A percentile compares a stretch with the other conserved stretches of the same genome.
These are phyloP conservation scores for Zygnema circumcarinatum DNA, from an alignment of 139 green algal species.

Conservation along the genomic window DNA sequence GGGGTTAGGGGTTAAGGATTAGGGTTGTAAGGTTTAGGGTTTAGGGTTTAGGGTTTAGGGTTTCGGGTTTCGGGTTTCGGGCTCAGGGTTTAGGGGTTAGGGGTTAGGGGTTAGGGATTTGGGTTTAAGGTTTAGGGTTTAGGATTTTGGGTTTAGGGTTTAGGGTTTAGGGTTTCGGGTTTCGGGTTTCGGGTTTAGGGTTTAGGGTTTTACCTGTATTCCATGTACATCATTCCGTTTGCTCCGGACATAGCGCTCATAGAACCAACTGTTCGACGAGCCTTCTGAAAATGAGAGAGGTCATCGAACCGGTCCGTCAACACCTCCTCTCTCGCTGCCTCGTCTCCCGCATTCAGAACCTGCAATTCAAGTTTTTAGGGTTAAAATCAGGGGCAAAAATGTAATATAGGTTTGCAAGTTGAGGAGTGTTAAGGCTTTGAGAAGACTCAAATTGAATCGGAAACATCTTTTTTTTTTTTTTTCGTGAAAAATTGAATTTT, in stretches of 20 bases:
- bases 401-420: slow-evolving; percentile 9
- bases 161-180: too few species aligned
- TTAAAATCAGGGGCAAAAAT: slow-evolving; percentile 4
- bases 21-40: too few species aligned
- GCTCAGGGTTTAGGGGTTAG: too few species aligned
- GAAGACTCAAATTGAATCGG: background rate
- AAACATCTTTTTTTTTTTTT: background rate
- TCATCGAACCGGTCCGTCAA: slow-evolving; percentile 66
- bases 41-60: too few species aligned
- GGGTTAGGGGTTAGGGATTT: too few species aligned
- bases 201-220: slow-evolving; percentile 67
- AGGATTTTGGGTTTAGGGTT: too few species aligned
- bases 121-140: too few species aligned
- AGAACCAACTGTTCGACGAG: slow-evolving; percentile 67
- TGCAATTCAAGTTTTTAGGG: too few species aligned
- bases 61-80: too few species aligned
- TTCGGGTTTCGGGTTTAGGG: too few species aligned
- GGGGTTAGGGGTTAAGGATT: too few species aligned
- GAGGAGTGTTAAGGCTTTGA: background rate
- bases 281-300: slow-evolving; percentile 41
- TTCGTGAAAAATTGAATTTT: background rate
- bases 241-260: slow-evolving; percentile 82
- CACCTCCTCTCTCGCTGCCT: slow-evolving; percentile 75
- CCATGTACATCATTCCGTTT: slow-evolving; percentile 76
- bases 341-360: slow-evolving; percentile 75